Evolutionary conservation across 768 basidiomycete species (phyloP).

Genomic region (Fomitopsis pulvina): DNA sequence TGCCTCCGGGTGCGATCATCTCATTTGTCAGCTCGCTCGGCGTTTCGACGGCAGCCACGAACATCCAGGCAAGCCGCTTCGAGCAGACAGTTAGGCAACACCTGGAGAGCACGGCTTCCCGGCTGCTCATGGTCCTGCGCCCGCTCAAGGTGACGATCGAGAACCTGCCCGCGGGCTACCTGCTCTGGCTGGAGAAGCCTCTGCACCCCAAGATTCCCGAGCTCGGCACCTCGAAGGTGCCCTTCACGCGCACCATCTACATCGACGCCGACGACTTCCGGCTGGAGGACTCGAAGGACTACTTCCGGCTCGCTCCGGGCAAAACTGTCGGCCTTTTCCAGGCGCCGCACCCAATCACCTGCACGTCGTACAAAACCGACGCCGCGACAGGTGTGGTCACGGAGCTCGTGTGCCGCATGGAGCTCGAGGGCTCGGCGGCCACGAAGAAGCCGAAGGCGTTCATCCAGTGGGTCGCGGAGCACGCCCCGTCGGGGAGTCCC

Average conservation of each 20-base stretch:
- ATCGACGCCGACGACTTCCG: conserved; percentile 95
- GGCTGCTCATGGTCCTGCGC: conserved; percentile 84
- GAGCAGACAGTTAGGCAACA: conserved; percentile 86
- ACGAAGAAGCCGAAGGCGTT: conserved; percentile 84
- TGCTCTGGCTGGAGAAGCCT: conserved; percentile 80
- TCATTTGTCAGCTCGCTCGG: conserved; percentile 93
- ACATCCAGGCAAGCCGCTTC: conserved; percentile 84
- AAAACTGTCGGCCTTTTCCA: conserved; percentile 97
- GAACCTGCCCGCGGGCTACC: conserved; percentile 83
- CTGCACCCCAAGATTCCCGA: conserved; percentile 91
- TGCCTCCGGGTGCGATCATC: conserved; percentile 93
- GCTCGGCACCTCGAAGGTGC: conserved; percentile 74
- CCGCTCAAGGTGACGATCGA: conserved; percentile 90
- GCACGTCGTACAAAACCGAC: conserved; percentile 82
- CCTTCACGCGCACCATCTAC: conserved; percentile 84
- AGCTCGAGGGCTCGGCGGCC: conserved; percentile 48
- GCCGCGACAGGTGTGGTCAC: conserved; percentile 61
- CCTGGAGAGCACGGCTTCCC: conserved; percentile 81
- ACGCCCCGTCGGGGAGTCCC: conserved; percentile 70
- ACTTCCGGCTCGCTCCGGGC: conserved; percentile 95
- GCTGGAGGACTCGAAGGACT: conserved; percentile 84
- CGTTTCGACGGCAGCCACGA: conserved; percentile 78
- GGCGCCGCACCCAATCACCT: conserved; percentile 87
- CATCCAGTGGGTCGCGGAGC: conserved; percentile 96
- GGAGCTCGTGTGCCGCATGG: conserved; percentile 75